Percentiles rank a stretch among this genome's conserved stretches.
phyloP scores from a whole-genome alignment of 768 basidiomycete genomes.

The Boletus rex-veris region DNA sequence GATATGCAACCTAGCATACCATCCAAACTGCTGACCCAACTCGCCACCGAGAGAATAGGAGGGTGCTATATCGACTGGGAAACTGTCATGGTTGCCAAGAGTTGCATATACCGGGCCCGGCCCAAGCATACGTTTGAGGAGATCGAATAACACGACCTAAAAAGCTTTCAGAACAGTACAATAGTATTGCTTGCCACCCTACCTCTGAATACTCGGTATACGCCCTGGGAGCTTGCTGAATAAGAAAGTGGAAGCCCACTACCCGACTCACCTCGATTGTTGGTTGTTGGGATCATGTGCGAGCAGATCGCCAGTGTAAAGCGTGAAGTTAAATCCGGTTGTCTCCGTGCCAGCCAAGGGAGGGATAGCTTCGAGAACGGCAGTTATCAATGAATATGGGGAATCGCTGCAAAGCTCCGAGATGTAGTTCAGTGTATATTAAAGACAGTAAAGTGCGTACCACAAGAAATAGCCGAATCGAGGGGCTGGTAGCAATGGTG shows the following conservation, averaged over 20 bases:
- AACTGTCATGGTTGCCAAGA: slow-evolving; percentile 76
- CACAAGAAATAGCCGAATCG: slow-evolving; percentile 64
- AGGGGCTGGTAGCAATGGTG: slow-evolving; percentile 55
- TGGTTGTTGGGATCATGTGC: slow-evolving; percentile 69
- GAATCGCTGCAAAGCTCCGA: slow-evolving; percentile 45
- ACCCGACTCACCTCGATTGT: slow-evolving; percentile 48
- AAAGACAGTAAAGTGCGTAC: slow-evolving; percentile 28
- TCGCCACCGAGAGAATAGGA: slow-evolving; percentile 52
- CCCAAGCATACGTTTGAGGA: slow-evolving; percentile 59
- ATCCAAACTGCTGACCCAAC: slow-evolving; percentile 61
- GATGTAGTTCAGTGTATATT: neutral
- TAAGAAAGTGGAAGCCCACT: neutral
- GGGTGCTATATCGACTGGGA: slow-evolving; percentile 55
- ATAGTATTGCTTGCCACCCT: neutral
- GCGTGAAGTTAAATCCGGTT: slow-evolving; percentile 58
- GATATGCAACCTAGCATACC: slow-evolving; percentile 38
- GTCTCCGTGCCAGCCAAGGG: slow-evolving; percentile 56
- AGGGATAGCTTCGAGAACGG: slow-evolving; percentile 67
- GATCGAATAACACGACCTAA: slow-evolving; percentile 61
- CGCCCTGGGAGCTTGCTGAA: slow-evolving; percentile 35
- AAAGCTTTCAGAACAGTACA: slow-evolving; percentile 5
- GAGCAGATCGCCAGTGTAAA: slow-evolving; percentile 74
- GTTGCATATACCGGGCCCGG: slow-evolving; percentile 72
- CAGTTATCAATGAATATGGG: slow-evolving; percentile 55
- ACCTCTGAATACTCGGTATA: slow-evolving; percentile 66